Evolutionary conservation across 2,329 filamentous ascomycete genomes (phyloP).

Genomic region (Gnomoniopsis sp.): DNA sequence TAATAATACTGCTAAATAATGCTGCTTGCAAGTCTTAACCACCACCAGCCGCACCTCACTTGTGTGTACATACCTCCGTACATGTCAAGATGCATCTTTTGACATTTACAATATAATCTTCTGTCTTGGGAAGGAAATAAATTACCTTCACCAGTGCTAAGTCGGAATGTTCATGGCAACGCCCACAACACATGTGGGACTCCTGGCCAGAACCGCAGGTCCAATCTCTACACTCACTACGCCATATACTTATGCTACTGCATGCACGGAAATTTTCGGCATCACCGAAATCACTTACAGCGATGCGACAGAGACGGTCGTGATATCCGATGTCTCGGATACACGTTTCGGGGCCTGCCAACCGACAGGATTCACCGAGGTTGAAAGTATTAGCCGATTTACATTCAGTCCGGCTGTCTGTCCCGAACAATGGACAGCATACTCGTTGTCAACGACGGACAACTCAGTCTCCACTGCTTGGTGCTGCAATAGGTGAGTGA

Average conservation of each 20-base stretch:
- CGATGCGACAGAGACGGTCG: background rate
- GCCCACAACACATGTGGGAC: background rate
- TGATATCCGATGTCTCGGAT: background rate
- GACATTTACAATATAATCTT: background rate
- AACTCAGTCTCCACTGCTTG: background rate
- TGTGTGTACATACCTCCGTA: background rate
- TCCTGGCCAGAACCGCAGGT: background rate
- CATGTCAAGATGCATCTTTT: background rate
- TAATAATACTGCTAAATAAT: background rate
- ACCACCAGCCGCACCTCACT: background rate
- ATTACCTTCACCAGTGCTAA: background rate
- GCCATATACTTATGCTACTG: background rate
- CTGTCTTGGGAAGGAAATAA: background rate
- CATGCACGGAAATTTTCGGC: background rate
- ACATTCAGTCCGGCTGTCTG: background rate
- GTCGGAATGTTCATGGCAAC: background rate
- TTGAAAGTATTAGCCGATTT: background rate
- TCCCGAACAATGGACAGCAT: background rate
- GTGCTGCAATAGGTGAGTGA: background rate
- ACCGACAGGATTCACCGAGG: background rate
- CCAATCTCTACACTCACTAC: background rate
- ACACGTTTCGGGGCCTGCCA: background rate
- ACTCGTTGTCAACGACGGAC: background rate
- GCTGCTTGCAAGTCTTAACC: background rate
- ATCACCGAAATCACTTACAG: background rate